Evolutionary conservation across 768 basidiomycete species (phyloP).

Genomic region (Leucosporidium yakuticum): DNA sequence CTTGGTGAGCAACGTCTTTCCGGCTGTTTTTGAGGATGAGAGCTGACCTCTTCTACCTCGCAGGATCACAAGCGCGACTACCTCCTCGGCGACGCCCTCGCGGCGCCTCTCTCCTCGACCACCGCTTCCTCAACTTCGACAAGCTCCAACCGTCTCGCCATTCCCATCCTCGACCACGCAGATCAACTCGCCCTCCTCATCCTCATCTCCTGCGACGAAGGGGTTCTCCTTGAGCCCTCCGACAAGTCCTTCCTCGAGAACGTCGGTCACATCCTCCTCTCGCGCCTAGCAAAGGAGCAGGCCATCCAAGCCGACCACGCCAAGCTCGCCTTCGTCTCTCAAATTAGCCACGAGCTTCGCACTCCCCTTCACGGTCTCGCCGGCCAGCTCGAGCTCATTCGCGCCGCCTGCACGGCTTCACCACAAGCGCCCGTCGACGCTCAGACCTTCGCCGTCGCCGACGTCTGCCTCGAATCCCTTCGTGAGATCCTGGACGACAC

Average conservation of each 20-base stretch:
- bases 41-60: no score
- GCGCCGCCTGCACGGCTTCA: slow-evolving; percentile 6
- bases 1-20: no score
- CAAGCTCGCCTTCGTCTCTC: slow-evolving; percentile 39
- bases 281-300: slow-evolving; percentile 3
- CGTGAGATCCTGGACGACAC: background rate
- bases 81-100: no score
- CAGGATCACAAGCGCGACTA: no score
- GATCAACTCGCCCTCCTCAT: slow-evolving; percentile 1
- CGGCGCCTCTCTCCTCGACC: no score
- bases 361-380: slow-evolving; percentile 40
- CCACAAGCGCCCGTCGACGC: background rate
- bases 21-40: no score
- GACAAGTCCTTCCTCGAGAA: background rate
- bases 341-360: slow-evolving; percentile 40
- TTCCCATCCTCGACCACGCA: slow-evolving; percentile 16
- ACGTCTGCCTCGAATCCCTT: background rate
- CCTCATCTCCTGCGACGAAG: background rate
- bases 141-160: background rate
- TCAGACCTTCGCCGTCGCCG: background rate
- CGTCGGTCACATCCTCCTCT: slow-evolving; percentile 4
- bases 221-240: background rate
- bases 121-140: background rate
- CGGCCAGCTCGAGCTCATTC: slow-evolving; percentile 35
- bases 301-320: slow-evolving; percentile 36